phyloP scores from a whole-genome alignment of 169 alveolate genomes.

The Plasmodium fragile region DNA sequence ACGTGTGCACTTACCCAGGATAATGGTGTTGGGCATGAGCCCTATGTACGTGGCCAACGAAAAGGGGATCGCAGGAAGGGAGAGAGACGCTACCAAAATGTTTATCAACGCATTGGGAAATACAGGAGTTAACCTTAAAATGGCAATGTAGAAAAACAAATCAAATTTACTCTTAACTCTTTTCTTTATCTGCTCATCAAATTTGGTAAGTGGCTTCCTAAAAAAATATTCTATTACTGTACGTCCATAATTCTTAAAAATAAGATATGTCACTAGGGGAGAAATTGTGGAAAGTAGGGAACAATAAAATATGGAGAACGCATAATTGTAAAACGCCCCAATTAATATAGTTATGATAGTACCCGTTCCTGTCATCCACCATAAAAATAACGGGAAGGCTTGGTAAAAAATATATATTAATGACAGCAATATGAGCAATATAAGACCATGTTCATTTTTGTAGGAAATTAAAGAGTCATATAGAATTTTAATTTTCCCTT shows the following conservation, averaged over 20 bases:
- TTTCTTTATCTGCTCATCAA: conserved; percentile 52
- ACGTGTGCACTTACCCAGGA: conserved; percentile 21
- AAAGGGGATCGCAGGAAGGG: conserved; percentile 65
- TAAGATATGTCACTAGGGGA: conserved; percentile 43
- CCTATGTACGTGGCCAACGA: conserved; percentile 45
- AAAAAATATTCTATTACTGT: conserved; percentile 58
- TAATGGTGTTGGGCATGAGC: conserved; percentile 46
- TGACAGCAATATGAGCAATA: conserved; percentile 45
- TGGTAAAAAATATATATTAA: conserved; percentile 53
- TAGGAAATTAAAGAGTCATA: conserved; percentile 67
- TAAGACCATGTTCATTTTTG: conserved; percentile 60
- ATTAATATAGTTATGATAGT: conserved; percentile 59
- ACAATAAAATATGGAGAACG: conserved; percentile 61
- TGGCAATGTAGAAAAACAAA: conserved; percentile 58
- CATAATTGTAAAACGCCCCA: conserved; percentile 72
- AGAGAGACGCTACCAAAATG: conserved; percentile 27
- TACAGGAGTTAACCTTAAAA: conserved; percentile 69
- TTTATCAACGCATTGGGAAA: conserved; percentile 63
- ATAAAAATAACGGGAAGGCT: conserved; percentile 71
- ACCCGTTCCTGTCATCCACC: conserved; percentile 78
- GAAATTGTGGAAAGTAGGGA: conserved; percentile 46
- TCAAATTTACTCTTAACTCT: conserved; percentile 44
- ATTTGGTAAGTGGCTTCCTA: conserved; percentile 33
- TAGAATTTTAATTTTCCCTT: conserved; percentile 37
- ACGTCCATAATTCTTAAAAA: conserved; percentile 31